A percentile compares a stretch with the other conserved stretches of the same genome.
Evolutionary conservation across 2,329 filamentous ascomycete genomes (phyloP).

Genomic region (Aurifilum marmelostoma): DNA sequence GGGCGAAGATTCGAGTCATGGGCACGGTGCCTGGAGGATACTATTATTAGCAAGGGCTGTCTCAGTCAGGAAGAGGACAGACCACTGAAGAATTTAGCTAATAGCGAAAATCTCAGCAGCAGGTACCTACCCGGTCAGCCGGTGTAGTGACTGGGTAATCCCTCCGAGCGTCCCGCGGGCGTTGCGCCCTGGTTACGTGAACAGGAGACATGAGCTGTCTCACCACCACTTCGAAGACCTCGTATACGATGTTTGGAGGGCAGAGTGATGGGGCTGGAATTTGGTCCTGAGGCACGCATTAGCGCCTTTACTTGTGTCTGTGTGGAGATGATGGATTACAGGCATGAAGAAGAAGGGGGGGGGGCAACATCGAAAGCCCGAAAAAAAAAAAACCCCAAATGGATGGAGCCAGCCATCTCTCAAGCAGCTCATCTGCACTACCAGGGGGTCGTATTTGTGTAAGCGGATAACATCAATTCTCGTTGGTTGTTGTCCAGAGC

Average conservation of each 20-base stretch:
- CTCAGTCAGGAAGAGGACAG: neutral
- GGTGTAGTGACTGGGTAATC: neutral
- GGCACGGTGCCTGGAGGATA: neutral
- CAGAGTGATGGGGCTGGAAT: neutral
- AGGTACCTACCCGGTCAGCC: neutral
- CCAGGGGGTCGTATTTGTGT: no score
- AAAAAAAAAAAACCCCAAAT: neutral
- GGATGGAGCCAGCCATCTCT: neutral
- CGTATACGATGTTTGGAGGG: neutral
- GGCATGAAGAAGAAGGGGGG: neutral
- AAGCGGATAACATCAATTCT: no score
- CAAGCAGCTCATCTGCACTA: neutral
- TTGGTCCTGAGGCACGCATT: neutral
- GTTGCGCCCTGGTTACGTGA: neutral
- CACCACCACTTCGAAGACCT: neutral
- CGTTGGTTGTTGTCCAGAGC: neutral
- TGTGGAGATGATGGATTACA: neutral
- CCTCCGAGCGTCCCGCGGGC: slow-evolving; percentile 1
- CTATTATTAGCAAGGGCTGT: slow-evolving; percentile 2
- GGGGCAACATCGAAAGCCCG: neutral
- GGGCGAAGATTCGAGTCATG: neutral
- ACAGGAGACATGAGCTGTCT: neutral
- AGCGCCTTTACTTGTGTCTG: neutral
- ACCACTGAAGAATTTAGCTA: neutral
- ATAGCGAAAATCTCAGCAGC: neutral